Base-by-base conservation (phyloP, 1,139 yeast genomes). In the Debaryomyces sp. region DNA sequence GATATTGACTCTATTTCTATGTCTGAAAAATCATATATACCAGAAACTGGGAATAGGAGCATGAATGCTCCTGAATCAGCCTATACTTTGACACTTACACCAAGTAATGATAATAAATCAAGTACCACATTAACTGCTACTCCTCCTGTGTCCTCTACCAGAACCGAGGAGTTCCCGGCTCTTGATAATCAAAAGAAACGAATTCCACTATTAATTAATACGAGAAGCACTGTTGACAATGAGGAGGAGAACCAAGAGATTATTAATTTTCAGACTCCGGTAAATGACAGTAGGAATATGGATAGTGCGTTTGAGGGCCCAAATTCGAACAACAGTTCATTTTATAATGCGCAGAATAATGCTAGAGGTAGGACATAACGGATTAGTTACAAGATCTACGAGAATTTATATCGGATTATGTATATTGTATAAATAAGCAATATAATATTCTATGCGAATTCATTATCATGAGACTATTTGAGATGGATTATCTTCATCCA, bases 221-320 rank as follows among this genome's bases (percentile, higher is more conserved):
- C 61, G n/a, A 29, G 41, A 4, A 36, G 29, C 29, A 18, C 40
- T 6, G 15, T 5, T 29, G 49, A 43, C 21, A 36, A 45, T n/a
- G 45, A 39, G 27, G 51, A 49, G 12, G 43, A 48, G 17, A 46
- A 50, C 1, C 33, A 48, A 9, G 54, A 54, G 29, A 49, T 52
- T 12, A 43, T 57, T 6, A 45, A 54, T n/a, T 58, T 58, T 24
- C 43, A 48, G 22, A 58, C 60, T 6, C 61, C 61, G 2, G 27
- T 21, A n/a, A 39, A 26, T 17, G 23, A 24, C 12, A 17, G 32
- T 4, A 22, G 39, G 5, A 34, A 44, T 15, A 27, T 26, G 30
- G 43, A 44, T 22, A 22, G n/a, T 12, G 27, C 10, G 3, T 41
- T 41, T 41, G 27, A 29, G 9, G 35, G 21, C 15, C 37, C 36